Evolutionary conservation across 768 basidiomycete genomes (phyloP).

Genomic region (Piloderma croceum): DNA sequence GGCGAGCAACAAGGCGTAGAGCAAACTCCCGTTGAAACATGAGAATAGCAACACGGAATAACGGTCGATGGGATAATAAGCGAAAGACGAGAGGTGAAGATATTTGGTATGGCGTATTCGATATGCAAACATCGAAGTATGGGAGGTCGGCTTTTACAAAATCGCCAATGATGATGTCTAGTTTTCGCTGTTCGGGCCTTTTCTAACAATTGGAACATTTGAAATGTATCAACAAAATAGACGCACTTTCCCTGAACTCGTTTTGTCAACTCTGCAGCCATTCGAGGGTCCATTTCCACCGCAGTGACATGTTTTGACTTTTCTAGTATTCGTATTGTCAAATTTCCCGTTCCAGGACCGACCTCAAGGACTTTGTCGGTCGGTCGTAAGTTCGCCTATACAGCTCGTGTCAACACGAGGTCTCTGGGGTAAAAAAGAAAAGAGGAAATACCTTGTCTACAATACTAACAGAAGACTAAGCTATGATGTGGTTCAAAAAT

Average conservation of each 20-base stretch:
- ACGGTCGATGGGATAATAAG: slow-evolving; percentile 90
- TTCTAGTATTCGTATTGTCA: slow-evolving; percentile 90
- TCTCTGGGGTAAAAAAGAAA: neutral
- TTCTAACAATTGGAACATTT: neutral
- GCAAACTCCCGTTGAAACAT: slow-evolving; percentile 99
- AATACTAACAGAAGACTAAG: slow-evolving; percentile 35
- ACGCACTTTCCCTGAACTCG: slow-evolving; percentile 97
- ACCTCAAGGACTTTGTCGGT: slow-evolving; percentile 97
- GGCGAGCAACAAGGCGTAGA: slow-evolving; percentile 80
- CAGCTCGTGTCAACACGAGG: neutral
- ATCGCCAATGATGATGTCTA: slow-evolving; percentile 94
- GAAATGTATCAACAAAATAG: neutral
- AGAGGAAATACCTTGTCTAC: slow-evolving; percentile 47
- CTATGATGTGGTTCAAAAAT: too few species aligned
- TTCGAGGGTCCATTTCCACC: slow-evolving; percentile 96
- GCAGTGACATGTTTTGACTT: slow-evolving; percentile 91
- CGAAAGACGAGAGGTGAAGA: slow-evolving; percentile 97
- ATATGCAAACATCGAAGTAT: slow-evolving; percentile 98
- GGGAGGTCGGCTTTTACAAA: slow-evolving; percentile 98
- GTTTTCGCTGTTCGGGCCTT: slow-evolving; percentile 92
- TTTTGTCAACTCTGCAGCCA: slow-evolving; percentile 97
- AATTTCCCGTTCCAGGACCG: slow-evolving; percentile 94
- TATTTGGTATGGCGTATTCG: slow-evolving; percentile 98
- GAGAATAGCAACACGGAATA: slow-evolving; percentile 91
- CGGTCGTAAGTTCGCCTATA: slow-evolving; percentile 81